Percentiles rank a stretch among this genome's conserved stretches.
Conservation (phyloP, 108 stramenopile species). For the Mediolabrus comicus region DNA sequence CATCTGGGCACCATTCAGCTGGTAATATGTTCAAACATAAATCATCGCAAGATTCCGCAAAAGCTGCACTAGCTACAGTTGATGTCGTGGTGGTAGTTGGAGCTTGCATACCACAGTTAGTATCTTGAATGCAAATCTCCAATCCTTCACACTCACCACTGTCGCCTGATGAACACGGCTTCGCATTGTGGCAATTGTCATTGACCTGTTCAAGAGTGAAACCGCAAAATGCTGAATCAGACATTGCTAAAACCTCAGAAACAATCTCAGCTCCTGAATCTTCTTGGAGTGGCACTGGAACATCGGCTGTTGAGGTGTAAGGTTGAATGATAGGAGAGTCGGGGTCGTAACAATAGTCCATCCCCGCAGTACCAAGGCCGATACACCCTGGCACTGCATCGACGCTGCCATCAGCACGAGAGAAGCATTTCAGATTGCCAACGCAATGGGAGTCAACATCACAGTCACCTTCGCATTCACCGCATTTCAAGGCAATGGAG, state of each 20-base stretch:
- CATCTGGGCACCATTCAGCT: constrained; percentile 11
- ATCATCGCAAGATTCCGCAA: constrained; percentile 22
- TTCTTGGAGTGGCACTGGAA: constrained; percentile 29
- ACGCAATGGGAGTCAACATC: constrained; percentile 33
- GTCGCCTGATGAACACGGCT: constrained; percentile 4
- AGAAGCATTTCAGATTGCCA: constrained; percentile 20
- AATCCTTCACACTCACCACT: constrained; percentile 5
- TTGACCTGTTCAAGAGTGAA: constrained; percentile 14
- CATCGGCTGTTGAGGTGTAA: background rate
- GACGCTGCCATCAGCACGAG: constrained; percentile 20
- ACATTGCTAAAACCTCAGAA: background rate
- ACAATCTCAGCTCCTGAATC: background rate
- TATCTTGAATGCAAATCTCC: constrained; percentile 14
- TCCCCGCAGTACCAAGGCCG: constrained; percentile 33
- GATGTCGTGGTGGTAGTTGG: constrained; percentile 7
- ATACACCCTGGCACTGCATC: constrained; percentile 29
- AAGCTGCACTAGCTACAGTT: background rate
- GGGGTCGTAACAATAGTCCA: constrained; percentile 44
- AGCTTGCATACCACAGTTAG: background rate
- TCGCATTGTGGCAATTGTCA: background rate
- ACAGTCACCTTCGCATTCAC: constrained; percentile 40
- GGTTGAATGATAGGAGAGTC: constrained; percentile 12
- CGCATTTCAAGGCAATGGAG: constrained; percentile 15
- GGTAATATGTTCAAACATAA: constrained; percentile 34
- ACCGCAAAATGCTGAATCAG: constrained; percentile 4